Base-by-base conservation (phyloP, 768 basidiomycete genomes). In the Lepiota brunneoincarnata region DNA sequence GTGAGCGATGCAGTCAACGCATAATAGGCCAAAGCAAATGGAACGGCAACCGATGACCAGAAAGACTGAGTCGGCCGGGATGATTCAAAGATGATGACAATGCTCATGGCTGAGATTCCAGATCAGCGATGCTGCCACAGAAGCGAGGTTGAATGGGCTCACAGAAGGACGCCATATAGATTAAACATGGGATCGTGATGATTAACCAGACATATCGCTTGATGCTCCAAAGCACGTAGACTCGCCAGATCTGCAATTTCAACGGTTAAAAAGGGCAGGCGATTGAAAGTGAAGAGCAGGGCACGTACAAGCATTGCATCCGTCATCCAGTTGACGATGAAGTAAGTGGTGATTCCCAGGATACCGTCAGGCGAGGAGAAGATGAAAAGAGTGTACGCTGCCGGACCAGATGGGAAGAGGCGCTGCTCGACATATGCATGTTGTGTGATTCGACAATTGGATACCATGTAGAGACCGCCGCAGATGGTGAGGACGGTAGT, bases 241-340 rank as follows among this genome's bases (percentile, higher is more conserved):
- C 34, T 15, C 55, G 48, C 55, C 55, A 56, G 14, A 56, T 50
- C 55, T 56, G 38, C 15, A n/a, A n/a, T n/a, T n/a, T n/a, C n/a
- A n/a, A n/a, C n/a, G n/a, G 28, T 14, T 28, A 28, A 28, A 28
- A 28, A 3, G 7, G 26, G 26, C 26, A 28, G 7, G 26, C 3
- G 4, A 3, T 7, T 4, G 4, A 3, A 28, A 28, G 26, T 28
- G 4, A 35, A 1, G 15, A 36, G 2, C 28, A 23, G 12, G 1
- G 36, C 54, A 35, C 21, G 26, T 28, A 61, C 59, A 49, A 61
- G 20, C 1, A 61, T 3, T n/a, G 54, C 51, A 23, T 61, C 57
- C 4, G 50, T 57, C 9, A 58, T 23, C 59, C 59, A 61, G 20
- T 50, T 61, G 18, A 53, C 53, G 3, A 54, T 23, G 10, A 61